phyloP scores from a whole-genome alignment of 495 filamentous ascomycete genomes.

The Parathielavia appendiculata region DNA sequence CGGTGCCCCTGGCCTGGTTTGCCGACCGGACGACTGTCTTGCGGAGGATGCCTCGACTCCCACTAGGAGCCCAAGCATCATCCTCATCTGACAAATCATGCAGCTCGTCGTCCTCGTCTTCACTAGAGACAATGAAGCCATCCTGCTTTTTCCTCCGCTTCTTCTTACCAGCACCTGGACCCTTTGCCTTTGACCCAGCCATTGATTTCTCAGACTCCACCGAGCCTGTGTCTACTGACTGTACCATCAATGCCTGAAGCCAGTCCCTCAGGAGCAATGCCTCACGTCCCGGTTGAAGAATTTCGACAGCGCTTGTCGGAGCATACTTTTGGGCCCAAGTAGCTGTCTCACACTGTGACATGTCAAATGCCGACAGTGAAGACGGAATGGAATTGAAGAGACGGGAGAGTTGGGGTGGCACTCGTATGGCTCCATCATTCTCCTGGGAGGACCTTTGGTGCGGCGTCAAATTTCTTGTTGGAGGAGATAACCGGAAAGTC shows the following conservation, averaged over 20 bases:
- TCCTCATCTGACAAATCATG: constrained; percentile 65
- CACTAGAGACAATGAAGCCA: constrained; percentile 80
- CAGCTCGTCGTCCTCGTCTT: constrained; percentile 73
- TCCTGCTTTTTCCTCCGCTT: constrained; percentile 69
- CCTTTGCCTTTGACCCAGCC: constrained; percentile 35
- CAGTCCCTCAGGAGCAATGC: constrained; percentile 71
- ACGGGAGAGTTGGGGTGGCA: constrained; percentile 56
- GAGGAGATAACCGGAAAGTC: constrained; percentile 9
- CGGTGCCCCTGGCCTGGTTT: constrained; percentile 43
- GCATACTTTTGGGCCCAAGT: constrained; percentile 87
- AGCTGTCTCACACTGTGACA: constrained; percentile 62
- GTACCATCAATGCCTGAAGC: constrained; percentile 70
- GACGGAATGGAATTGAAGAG: constrained; percentile 56
- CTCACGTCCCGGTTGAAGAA: constrained; percentile 73
- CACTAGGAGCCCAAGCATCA: constrained; percentile 44
- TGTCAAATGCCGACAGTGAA: constrained; percentile 75
- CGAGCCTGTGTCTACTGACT: constrained; percentile 63
- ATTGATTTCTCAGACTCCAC: constrained; percentile 45
- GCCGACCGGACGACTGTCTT: constrained; percentile 62
- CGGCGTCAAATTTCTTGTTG: constrained; percentile 14
- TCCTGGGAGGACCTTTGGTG: constrained; percentile 15
- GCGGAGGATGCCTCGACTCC: constrained; percentile 36
- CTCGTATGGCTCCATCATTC: constrained; percentile 19
- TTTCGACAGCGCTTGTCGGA: constrained; percentile 60
- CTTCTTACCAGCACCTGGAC: constrained; percentile 52